Conservation (phyloP, 2,329 filamentous ascomycete genomes). For the Peltaster fructicola region DNA sequence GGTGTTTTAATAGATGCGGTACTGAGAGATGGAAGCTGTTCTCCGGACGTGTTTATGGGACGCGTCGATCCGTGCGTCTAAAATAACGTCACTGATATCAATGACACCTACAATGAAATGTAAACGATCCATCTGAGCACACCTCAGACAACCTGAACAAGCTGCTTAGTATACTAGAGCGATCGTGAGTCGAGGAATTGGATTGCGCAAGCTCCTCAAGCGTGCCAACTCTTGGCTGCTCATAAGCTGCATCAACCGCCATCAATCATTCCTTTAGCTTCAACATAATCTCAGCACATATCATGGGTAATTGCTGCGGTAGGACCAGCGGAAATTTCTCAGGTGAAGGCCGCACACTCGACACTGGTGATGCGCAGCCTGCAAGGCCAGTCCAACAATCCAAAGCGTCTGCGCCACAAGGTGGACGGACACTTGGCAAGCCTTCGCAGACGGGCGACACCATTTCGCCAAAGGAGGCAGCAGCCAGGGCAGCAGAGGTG, state of each 20-base stretch:
- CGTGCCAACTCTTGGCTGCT: no score
- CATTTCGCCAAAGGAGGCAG: slow-evolving; percentile 42
- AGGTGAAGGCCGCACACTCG: slow-evolving; percentile 55
- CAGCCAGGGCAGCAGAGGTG: slow-evolving; percentile 74
- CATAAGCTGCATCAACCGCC: slow-evolving; percentile 3
- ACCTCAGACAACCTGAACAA: no score
- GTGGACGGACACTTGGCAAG: slow-evolving; percentile 45
- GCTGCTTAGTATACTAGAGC: no score
- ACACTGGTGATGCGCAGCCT: slow-evolving; percentile 32
- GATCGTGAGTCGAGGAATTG: no score
- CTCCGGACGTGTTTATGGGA: no score
- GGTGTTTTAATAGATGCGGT: no score
- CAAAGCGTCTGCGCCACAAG: slow-evolving; percentile 24
- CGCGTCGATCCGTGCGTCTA: no score
- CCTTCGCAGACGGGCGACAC: slow-evolving; percentile 16
- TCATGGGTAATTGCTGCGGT: slow-evolving; percentile 79
- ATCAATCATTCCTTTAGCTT: slow-evolving; percentile 2
- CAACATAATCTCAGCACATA: slow-evolving; percentile 5
- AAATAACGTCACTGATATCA: no score
- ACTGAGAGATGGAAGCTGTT: no score
- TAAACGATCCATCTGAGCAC: no score
- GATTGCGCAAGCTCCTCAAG: no score
- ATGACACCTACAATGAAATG: no score
- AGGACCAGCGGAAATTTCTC: slow-evolving; percentile 45
- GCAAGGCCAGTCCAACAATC: neutral